Evolutionary conservation across 1,284 basidiomycete species (phyloP), one percentile per base, ranked within the genome.

Genomic region (Inonotus hispidus): DNA sequence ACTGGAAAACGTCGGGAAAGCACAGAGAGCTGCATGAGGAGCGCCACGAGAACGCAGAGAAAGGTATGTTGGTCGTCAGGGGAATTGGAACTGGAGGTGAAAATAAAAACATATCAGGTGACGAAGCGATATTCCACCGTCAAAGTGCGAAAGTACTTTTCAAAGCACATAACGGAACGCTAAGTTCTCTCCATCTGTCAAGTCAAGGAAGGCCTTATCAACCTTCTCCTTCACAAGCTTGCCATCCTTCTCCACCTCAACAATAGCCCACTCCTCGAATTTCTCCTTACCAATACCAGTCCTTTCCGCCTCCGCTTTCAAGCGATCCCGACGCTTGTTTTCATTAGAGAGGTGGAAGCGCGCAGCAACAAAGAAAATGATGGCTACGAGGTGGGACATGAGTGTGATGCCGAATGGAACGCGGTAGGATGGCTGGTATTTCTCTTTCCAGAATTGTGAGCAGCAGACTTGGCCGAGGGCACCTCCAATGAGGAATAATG

Each of bases 401-500:
- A 71, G 56, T 16, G 58, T 65, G 63, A 71, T 70, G 41, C 54
- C 61, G 64, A 65, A 71, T 11, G 70, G 70, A 5, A 71, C 67
- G 32, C 46, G 56, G 62, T 70, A 64, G 11, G 63, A 58, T 5
- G 70, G 69, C 27, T 60, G 57, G 63, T 70, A 71, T 54, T 68
- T 13, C 8, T 56, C 60, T 49, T 66, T 66, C 69, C 69, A 71
- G 64, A 69, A 69, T 50, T 70, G 69, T n/a, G 70, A 68, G 63
- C 66, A 67, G 38, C 71, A 57, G 35, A 71, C 64, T 61, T 74
- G 71, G 35, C 66, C 67, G 3, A 71, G 56, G 0, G 68, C 66
- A 53, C 73, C 73, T 6, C 67, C 67, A n/a, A 69, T 60, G 23
- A 73, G 65, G 64, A 71, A 72, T 52, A 72, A 65, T 2, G 64